These are phyloP conservation scores for Sporothrix pallida DNA, from an alignment of 2,329 filamentous ascomycete genomes.

Conservation along the genomic window DNA sequence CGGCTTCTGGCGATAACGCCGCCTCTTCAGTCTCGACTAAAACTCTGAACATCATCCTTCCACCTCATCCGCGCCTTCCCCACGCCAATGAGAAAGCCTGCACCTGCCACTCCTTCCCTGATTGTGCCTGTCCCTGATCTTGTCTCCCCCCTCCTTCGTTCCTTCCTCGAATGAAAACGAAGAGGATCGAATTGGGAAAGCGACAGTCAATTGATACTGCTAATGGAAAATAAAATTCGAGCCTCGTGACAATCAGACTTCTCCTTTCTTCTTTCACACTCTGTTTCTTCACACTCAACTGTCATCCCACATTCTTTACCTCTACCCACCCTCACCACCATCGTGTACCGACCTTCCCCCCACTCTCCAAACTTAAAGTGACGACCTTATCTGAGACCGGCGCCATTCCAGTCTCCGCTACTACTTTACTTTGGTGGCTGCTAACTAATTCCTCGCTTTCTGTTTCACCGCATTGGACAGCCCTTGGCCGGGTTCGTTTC, in stretches of 20 bases:
- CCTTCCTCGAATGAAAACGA: conserved; percentile 22
- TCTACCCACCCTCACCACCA: not conserved
- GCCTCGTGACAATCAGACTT: not conserved
- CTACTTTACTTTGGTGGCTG: not conserved
- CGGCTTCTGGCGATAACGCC: conserved; percentile 17
- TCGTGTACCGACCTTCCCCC: not conserved
- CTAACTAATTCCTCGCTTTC: conserved; percentile 9
- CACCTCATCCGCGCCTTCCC: conserved; percentile 28
- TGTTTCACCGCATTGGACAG: conserved; percentile 33
- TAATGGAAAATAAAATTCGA: conserved; percentile 9
- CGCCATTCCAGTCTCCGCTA: conserved; percentile 27
- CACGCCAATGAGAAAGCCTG: conserved; percentile 19
- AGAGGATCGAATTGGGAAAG: conserved; percentile 3
- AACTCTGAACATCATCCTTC: not conserved
- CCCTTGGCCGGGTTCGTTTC: conserved; percentile 22
- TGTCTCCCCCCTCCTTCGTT: not conserved
- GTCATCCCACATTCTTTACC: not conserved
- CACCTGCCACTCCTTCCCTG: conserved; percentile 11
- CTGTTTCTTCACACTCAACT: no score
- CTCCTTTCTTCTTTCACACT: not conserved
- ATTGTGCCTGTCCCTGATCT: conserved; percentile 5
- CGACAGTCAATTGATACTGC: not conserved
- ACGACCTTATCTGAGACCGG: conserved; percentile 31
- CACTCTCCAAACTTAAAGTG: not conserved
- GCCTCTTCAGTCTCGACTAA: not conserved